Evolutionary conservation across 768 basidiomycete species (phyloP), one percentile per base, ranked within the genome.

Genomic region (Dentipellis sp.): DNA sequence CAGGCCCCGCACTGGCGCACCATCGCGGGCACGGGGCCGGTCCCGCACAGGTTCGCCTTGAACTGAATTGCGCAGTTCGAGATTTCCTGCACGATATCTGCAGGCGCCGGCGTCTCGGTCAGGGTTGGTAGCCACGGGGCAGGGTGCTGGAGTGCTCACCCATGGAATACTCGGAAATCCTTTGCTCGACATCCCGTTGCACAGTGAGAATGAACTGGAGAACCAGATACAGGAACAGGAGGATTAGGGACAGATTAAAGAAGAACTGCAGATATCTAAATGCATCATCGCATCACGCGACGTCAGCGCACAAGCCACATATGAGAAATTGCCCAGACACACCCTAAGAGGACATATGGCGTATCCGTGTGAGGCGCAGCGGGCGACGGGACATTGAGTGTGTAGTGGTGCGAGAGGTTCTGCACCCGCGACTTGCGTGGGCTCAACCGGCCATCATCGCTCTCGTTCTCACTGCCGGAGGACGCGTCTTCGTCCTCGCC

Each of bases 41-140:
- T 66, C 42, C 80, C 83, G 69, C 95, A 97, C 19, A 86, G 76
- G 69, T 97, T 97, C 58, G 83, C 81, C 68, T 83, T 83, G 76
- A 86, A 88, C 55, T 86, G 80, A 19, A 83, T 71, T 3, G 90
- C 80, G 72, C 95, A 99, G 67, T 86, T 79, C 47, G 88, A 78
- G 59, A 97, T 97, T 68, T 97, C 94, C 70, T 94, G 90, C 40
- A 95, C 81, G 57, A 97, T 87, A 63, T 95, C 94, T 91, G 56
- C 17, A 29, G 37, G 37, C 52, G 34, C 21, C 38, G 57, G 48
- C 46, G 29, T 29, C 51, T 50, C 54, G 37, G 58, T 58, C 49
- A 35, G 36, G 49, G 54, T 59, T 58, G 46, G n/a, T 22, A 10
- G 8, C 40, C 40, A 23, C 42, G 16, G 23, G 52, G 35, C 23